Percentiles rank a stretch among this genome's conserved stretches.
Evolutionary conservation across 805 yeast genomes (phyloP).

Genomic region (Yamadazyma insecticola): DNA sequence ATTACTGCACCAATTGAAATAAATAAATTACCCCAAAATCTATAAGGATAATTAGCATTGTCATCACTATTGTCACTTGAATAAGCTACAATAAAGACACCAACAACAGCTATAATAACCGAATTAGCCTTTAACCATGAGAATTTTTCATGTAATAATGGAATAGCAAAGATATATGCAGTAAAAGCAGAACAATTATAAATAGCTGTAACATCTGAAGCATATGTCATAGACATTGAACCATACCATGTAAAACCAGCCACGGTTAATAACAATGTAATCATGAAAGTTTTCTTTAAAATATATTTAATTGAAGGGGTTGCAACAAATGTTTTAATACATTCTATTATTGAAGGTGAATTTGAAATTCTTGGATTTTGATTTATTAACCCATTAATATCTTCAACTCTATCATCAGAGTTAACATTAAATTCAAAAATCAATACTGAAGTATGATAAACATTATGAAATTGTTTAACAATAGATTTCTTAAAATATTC

Average conservation of each 20-base stretch:
- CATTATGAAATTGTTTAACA: conserved; percentile 40
- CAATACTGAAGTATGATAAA: conserved; percentile 39
- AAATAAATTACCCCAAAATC: conserved; percentile 64
- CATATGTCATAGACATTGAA: conserved; percentile 75
- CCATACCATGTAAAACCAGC: conserved; percentile 88
- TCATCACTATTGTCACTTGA: conserved; percentile 35
- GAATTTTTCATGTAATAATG: conserved; percentile 62
- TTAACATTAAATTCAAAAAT: conserved; percentile 39
- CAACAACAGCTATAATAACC: conserved; percentile 67
- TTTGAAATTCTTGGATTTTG: conserved; percentile 33
- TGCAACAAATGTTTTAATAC: conserved; percentile 30
- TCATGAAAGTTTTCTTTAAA: conserved; percentile 33
- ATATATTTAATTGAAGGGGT: conserved; percentile 51
- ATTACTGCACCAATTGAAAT: conserved; percentile 71
- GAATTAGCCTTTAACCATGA: conserved; percentile 58
- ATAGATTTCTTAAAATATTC: conserved; percentile 31
- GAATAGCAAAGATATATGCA: conserved; percentile 80
- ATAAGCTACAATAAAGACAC: conserved; percentile 78
- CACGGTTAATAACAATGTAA: conserved; percentile 56
- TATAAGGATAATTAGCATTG: conserved; percentile 45
- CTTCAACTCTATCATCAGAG: conserved; percentile 26
- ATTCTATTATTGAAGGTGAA: conserved; percentile 26
- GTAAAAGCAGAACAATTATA: conserved; percentile 88
- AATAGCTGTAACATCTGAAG: conserved; percentile 84
- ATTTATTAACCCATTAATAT: conserved; percentile 30